Base-by-base conservation (phyloP, 164 flowering plant species). In the Nymphaea thermarum region DNA sequence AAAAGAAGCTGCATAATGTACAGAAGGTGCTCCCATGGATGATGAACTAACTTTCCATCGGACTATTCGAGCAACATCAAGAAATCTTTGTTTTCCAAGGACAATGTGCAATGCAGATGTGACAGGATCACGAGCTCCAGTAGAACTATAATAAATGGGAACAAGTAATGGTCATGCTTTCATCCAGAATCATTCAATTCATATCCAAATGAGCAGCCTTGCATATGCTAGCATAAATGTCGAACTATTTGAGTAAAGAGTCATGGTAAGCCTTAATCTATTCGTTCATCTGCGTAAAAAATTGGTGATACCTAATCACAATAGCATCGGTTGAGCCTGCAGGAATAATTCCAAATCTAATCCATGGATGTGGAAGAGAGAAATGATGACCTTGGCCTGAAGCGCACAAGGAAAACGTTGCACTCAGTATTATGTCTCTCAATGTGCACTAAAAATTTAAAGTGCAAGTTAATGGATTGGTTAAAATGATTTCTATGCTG, bases 301-400 rank as follows among this genome's bases (percentile, higher is more conserved):
- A 25, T 25, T 17, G 80, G 71, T 74, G 65, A 53, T 89, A 93
- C 98, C 98, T 87, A 44, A 93, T 89, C 70, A 84, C 97, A 73
- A 89, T 85, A 44, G 98, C 96, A 85, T 93, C 98, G 70, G 98
- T 93, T 77, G 98, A 93, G 70, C 98, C 98, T 14, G 98, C 86
- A 71, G 98, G 98, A 72, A 93, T 93, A 66, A 93, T 80, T 71
- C 98, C 98, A 62, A 93, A 77, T 76, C 93, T 81, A 76, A 91
- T 85, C 71, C 66, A 64, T 68, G 77, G 81, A 76, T 79, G 77
- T 11, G 83, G 88, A 69, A 86, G 55, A 42, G 80, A 55, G 74
- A 82, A 82, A 36, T 73, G 74, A 43, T 77, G 43, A 74, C 74
- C 84, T 69, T 77, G 73, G 74, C 76, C 90, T 81, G 82, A 61